Evolutionary conservation across 345 rosid species (phyloP), one percentile per base, ranked within the genome.

Genomic region (Zanthoxylum bungeanum): DNA sequence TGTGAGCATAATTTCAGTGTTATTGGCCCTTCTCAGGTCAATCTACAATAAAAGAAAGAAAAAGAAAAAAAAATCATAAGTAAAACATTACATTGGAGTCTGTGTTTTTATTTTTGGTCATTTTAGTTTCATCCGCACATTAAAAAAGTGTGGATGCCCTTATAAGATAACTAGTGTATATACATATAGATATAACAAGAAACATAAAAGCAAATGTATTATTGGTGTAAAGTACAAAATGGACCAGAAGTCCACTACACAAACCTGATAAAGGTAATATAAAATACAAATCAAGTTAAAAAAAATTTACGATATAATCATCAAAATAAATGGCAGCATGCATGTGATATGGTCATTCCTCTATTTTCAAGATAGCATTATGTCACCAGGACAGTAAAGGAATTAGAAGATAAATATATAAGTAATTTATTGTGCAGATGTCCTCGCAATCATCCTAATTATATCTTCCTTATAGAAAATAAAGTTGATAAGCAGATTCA

Each of bases 1-100:
- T 51, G 99, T 96, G 75, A 96, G 99, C 99, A 96, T 95, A 75
- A 95, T 95, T 85, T 96, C 98, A 57, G 98, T 96, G 88, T 96
- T 96, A 79, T 96, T 86, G 75, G 99, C 98, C 85, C 99, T 91
- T 79, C 99, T 84, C 76, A 96, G 80, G 64, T 96, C 99, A 78
- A 96, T 67, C 99, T 96, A 80, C 76, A 87, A 73, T 30, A 44
- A 28, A 34, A 46, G 34, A 74, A 10, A 73, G 64, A 53, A 79
- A 44, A n/a, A 2, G 34, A 74, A 10, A 73, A 66, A 53, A 79
- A 44, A n/a, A 2, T 47, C 40, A 51, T 51, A 12, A 64, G 28
- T 39, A 36, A 64, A 73, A 63, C 49, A 44, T 8, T 44, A 40
- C 11, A n/a, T n/a, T n/a, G n/a, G n/a, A n/a, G n/a, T n/a, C n/a